phyloP scores from a whole-genome alignment of 139 green algal species.

The Chlamydomonas asymmetrica region DNA sequence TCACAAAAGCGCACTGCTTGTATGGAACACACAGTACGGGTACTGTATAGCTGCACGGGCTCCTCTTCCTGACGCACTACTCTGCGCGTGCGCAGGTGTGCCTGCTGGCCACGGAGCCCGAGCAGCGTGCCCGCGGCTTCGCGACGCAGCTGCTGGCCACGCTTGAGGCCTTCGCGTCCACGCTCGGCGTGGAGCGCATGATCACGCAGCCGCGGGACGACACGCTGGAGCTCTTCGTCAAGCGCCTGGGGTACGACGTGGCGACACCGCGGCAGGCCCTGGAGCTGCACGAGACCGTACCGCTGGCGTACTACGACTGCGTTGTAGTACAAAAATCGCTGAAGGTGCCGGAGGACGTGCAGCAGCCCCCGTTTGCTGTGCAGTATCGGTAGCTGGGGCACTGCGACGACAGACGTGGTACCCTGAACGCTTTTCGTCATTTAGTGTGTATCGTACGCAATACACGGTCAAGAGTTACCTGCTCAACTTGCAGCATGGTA shows the following conservation, averaged over 20 bases:
- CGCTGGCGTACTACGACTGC: conserved; percentile 25
- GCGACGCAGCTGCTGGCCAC: conserved; percentile 9
- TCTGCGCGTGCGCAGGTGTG: conserved; percentile 18
- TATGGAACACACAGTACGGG: too few relatives aligned
- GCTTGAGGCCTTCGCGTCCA: not conserved
- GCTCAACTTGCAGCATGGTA: too few relatives aligned
- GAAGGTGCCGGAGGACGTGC: too few relatives aligned
- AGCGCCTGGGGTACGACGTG: conserved; percentile 10
- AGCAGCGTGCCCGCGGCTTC: conserved; percentile 1
- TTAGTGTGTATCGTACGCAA: too few relatives aligned
- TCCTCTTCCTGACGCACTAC: too few relatives aligned
- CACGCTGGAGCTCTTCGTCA: conserved; percentile 13
- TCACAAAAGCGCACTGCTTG: too few relatives aligned
- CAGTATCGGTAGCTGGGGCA: too few relatives aligned
- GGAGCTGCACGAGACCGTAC: conserved; percentile 5
- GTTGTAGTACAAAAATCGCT: conserved; percentile 10
- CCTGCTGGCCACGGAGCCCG: conserved; percentile 15
- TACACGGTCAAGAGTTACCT: too few relatives aligned
- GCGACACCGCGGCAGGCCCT: conserved; percentile 1
- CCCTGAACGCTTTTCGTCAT: too few relatives aligned
- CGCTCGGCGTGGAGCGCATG: conserved; percentile 6
- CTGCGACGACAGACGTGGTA: too few relatives aligned
- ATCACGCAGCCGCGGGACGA: conserved; percentile 10
- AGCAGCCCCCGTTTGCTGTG: too few relatives aligned
- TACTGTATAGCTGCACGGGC: too few relatives aligned